Evolutionary conservation across 352 stramenopile species (phyloP).

Genomic region (Phytophthora sojae): DNA sequence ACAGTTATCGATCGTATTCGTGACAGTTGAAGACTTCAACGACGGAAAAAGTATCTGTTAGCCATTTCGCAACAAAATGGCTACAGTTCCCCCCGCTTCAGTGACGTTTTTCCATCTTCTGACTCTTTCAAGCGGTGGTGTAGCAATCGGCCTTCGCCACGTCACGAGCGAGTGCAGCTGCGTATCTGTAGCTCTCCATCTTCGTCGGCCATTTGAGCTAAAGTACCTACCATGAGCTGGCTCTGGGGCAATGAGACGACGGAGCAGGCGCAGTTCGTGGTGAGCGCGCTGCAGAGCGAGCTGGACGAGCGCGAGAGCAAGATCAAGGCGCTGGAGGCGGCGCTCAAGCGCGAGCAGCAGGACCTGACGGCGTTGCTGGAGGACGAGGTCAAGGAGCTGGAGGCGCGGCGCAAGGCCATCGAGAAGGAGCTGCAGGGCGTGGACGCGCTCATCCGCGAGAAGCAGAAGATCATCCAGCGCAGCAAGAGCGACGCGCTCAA

Average conservation of each 20-base stretch:
- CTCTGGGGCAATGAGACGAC: conserved; percentile 87
- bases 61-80: conserved; percentile 6
- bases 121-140: background rate
- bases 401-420: conserved; percentile 51
- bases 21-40: background rate
- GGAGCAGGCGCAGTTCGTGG: conserved; percentile 87
- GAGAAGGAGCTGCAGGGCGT: conserved; percentile 57
- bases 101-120: background rate
- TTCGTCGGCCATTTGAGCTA: background rate
- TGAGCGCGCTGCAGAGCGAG: conserved; percentile 82
- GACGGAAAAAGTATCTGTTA: conserved; percentile 11
- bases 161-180: conserved; percentile 17
- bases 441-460: conserved; percentile 65
- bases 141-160: conserved; percentile 22
- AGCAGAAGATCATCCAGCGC: conserved; percentile 66
- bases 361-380: conserved; percentile 66
- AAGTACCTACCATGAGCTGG: conserved; percentile 65
- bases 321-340: conserved; percentile 81
- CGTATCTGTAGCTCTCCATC: background rate
- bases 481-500: conserved; percentile 50
- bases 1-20: too few relatives aligned
- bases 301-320: conserved; percentile 84
- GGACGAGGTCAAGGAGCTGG: conserved; percentile 75
- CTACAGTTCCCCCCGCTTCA: background rate
- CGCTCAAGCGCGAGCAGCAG: conserved; percentile 78